phyloP scores from a whole-genome alignment of 106 monocot species.

The Cymbidium sinense region DNA sequence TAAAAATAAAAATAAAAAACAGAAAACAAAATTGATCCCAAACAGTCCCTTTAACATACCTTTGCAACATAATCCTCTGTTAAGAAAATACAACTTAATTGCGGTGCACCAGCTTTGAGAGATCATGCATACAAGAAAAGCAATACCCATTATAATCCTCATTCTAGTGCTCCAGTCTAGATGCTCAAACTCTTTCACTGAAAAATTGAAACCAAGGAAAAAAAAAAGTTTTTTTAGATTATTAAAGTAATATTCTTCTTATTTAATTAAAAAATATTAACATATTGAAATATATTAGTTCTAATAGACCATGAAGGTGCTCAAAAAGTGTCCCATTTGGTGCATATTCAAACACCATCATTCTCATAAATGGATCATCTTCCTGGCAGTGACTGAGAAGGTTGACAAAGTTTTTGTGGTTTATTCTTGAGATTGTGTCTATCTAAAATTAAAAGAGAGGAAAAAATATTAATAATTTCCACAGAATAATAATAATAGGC shows the following conservation, averaged over 20 bases:
- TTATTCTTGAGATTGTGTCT: slow-evolving; percentile 66
- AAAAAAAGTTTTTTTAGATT: background rate
- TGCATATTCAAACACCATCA: slow-evolving; percentile 94
- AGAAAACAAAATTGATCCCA: too few species aligned
- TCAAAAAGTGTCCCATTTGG: slow-evolving; percentile 79
- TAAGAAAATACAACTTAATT: slow-evolving; percentile 50
- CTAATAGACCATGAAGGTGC: slow-evolving; percentile 75
- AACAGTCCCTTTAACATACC: slow-evolving; percentile 34
- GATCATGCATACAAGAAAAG: slow-evolving; percentile 83
- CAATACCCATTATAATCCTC: slow-evolving; percentile 88
- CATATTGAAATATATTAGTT: background rate
- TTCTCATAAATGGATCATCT: slow-evolving; percentile 79
- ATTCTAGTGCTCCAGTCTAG: slow-evolving; percentile 82
- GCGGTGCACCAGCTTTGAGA: slow-evolving; percentile 55
- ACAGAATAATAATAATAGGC: background rate
- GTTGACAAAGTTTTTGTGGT: slow-evolving; percentile 95
- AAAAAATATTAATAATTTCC: slow-evolving; percentile 8
- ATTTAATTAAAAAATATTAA: background rate
- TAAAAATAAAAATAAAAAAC: too few species aligned
- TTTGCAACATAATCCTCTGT: slow-evolving; percentile 92
- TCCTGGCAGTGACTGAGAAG: slow-evolving; percentile 94
- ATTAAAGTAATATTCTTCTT: background rate
- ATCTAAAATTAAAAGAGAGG: slow-evolving; percentile 33
- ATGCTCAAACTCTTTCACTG: slow-evolving; percentile 83
- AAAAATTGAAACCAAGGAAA: slow-evolving; percentile 1